Evolutionary conservation across 2,329 filamentous ascomycete species (phyloP), one percentile per base, ranked within the genome.

Genomic region (Microcyclospora pomicola): DNA sequence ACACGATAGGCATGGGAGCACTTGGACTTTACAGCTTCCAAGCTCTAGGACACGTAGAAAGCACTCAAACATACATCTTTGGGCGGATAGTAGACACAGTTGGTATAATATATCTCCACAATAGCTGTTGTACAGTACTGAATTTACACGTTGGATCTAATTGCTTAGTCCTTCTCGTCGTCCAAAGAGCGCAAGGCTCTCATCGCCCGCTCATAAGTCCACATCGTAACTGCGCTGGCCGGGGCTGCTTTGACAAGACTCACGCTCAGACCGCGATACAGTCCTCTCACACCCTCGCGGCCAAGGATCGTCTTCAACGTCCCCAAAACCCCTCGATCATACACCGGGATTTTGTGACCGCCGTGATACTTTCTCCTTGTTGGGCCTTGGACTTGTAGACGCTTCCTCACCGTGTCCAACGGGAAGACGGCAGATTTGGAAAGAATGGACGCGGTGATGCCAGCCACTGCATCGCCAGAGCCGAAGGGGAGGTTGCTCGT

Each of bases 301-400:
- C 60, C 66, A 41, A 87, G 50, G 42, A 96, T 93, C 43, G 68
- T 64, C 39, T 58, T 58, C 43, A 94, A 67, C 0, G 84, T 83
- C 33, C 66, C 67, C 3, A 75, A 50, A 0, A 92, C 75, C 3
- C 77, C 75, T 11, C 68, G 69, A 5, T 65, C 67, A 54, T 95
- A 96, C 49, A 81, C 77, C 1, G 91, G 91, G 9, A 96, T 94
- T 51, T 75, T 73, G 60, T 92, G 82, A 3, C 53, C 53, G 31
- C 54, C 55, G 12, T 88, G 76, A 58, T 95, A 98, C 46, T 69
- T 69, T 29, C 63, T 63, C 44, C 87, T 69, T 42, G 82, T 93
- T 1, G 91, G 91, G 0, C 91, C 91, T 59, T 98, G 91, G 3
- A 98, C 86, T 62, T 98, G 91, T 48, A 98, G 71, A 34, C 91